A percentile compares a stretch with the other conserved stretches of the same genome.
Conservation (phyloP, 2,329 filamentous ascomycete species). For the Colletotrichum eremochloae region DNA sequence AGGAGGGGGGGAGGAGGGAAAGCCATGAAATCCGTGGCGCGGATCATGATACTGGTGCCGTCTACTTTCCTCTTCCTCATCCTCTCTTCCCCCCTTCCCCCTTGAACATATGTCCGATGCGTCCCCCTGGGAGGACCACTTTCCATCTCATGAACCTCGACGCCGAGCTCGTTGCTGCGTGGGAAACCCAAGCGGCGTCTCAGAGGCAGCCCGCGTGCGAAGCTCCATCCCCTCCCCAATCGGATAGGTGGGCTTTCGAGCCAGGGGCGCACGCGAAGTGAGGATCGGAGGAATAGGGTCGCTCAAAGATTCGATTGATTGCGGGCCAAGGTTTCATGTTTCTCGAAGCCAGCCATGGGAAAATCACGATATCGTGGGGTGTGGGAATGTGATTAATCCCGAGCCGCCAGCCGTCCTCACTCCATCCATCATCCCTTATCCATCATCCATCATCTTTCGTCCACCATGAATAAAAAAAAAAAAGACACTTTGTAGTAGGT, state of each 20-base stretch:
- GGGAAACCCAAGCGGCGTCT: conserved; percentile 12
- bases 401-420: background rate
- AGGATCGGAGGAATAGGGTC: background rate
- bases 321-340: conserved; percentile 25
- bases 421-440: background rate
- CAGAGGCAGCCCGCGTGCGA: conserved; percentile 14
- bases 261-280: conserved; percentile 5
- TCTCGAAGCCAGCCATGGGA: conserved; percentile 12
- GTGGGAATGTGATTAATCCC: conserved; percentile 10
- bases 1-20: background rate
- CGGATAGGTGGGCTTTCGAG: background rate
- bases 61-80: background rate
- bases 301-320: conserved; percentile 2
- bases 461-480: no score
- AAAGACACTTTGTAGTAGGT: no score
- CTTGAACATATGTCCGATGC: no score
- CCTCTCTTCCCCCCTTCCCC: background rate
- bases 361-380: conserved; percentile 6
- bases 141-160: background rate
- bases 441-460: no score
- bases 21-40: conserved; percentile 25
- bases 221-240: no score
- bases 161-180: conserved; percentile 10
- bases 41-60: background rate
- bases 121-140: background rate